Conservation (phyloP, 2,329 filamentous ascomycete genomes). For the Ophiostoma sp. region DNA sequence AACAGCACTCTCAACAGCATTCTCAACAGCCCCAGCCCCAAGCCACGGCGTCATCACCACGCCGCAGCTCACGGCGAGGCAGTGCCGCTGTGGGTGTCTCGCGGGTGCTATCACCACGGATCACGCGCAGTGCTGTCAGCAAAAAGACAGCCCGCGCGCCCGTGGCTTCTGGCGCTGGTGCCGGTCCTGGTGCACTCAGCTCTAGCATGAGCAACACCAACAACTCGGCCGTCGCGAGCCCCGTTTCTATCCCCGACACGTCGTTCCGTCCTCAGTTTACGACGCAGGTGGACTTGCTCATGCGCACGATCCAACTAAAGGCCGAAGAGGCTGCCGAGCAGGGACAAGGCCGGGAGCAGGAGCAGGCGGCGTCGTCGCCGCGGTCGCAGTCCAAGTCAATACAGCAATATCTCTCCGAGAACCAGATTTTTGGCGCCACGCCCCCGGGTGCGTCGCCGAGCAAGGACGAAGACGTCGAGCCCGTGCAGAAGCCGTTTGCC, state of each 20-base stretch:
- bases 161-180: background rate
- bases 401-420: background rate
- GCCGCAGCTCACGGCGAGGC: background rate
- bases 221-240: constrained; percentile 33
- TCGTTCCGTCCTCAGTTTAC: constrained; percentile 51
- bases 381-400: background rate
- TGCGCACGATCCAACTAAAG: constrained; percentile 79
- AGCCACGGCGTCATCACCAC: constrained; percentile 1
- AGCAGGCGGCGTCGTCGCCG: background rate
- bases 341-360: constrained; percentile 37
- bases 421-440: background rate
- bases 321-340: constrained; percentile 34
- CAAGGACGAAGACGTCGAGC: constrained; percentile 19
- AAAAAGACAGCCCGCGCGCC: background rate
- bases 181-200: background rate
- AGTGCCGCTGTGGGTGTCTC: background rate
- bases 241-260: constrained; percentile 26
- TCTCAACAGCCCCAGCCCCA: background rate
- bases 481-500: constrained; percentile 31
- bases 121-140: background rate
- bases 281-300: constrained; percentile 81
- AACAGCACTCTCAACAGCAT: background rate
- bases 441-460: background rate
- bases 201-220: constrained; percentile 20
- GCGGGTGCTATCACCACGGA: background rate